These are phyloP conservation scores for Russula sp. DNA, from an alignment of 768 basidiomycete genomes.

Conservation along the genomic window DNA sequence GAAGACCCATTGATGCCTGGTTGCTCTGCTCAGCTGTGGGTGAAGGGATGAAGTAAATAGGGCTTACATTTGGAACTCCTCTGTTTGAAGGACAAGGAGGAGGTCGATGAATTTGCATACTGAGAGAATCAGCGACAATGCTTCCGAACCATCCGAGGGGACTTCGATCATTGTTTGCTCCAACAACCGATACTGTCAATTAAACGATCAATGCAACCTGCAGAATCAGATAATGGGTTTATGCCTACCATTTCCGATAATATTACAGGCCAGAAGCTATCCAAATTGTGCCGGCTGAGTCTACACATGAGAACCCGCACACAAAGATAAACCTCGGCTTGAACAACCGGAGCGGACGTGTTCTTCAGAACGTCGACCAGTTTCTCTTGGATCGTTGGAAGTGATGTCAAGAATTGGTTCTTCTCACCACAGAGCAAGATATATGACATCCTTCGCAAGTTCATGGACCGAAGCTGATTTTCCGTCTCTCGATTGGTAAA, in stretches of 20 bases:
- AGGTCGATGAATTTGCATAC: slow-evolving; percentile 94
- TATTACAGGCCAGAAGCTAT: slow-evolving; percentile 96
- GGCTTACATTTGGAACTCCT: slow-evolving; percentile 92
- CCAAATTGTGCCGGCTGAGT: slow-evolving; percentile 84
- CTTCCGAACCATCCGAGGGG: slow-evolving; percentile 82
- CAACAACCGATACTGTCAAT: slow-evolving; percentile 77
- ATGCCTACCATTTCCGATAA: slow-evolving; percentile 79
- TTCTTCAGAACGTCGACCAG: slow-evolving; percentile 88
- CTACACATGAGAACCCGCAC: slow-evolving; percentile 88
- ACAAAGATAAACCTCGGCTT: slow-evolving; percentile 93
- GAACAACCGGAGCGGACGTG: slow-evolving; percentile 75
- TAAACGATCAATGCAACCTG: not conserved
- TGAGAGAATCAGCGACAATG: slow-evolving; percentile 76
- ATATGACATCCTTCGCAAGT: slow-evolving; percentile 83
- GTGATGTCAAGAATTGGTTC: slow-evolving; percentile 84
- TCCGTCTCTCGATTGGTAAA: slow-evolving; percentile 96
- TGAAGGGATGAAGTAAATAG: not conserved
- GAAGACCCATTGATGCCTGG: slow-evolving; percentile 96
- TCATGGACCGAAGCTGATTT: slow-evolving; percentile 80
- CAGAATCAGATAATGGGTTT: not conserved
- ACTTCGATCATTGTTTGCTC: slow-evolving; percentile 70
- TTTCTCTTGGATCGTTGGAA: slow-evolving; percentile 96
- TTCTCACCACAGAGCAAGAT: slow-evolving; percentile 84
- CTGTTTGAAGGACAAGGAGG: slow-evolving; percentile 88
- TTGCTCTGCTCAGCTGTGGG: slow-evolving; percentile 9